Conservation (phyloP, 2,329 filamentous ascomycete genomes). For the Dactylellina parvicollis region DNA sequence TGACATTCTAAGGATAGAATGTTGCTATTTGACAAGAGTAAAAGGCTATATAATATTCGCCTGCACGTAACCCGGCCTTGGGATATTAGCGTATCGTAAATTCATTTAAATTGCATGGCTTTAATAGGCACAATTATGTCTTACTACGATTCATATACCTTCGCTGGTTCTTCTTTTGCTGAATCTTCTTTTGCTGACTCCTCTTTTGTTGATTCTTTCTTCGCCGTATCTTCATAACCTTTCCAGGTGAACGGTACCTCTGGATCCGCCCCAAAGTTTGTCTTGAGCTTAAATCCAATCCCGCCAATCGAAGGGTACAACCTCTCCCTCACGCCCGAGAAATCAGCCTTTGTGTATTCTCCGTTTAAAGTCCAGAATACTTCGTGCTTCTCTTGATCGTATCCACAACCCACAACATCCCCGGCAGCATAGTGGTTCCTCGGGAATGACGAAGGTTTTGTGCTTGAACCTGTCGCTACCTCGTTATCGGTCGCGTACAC, state of each 20-base stretch:
- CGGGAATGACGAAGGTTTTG: background rate
- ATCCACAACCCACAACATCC: constrained; percentile 35
- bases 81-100: too few species aligned
- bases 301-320: constrained; percentile 28
- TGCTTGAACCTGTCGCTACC: background rate
- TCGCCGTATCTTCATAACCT: background rate
- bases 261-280: constrained; percentile 29
- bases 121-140: too few species aligned
- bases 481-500: background rate
- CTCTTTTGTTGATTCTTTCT: too few species aligned
- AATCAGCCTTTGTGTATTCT: background rate
- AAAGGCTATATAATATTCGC: too few species aligned
- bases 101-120: too few species aligned
- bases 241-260: constrained; percentile 15
- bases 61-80: too few species aligned
- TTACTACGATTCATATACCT: constrained; percentile 1
- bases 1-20: too few species aligned
- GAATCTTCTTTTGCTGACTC: too few species aligned
- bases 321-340: constrained; percentile 10
- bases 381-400: constrained; percentile 15
- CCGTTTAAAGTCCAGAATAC: constrained; percentile 40
- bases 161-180: background rate
- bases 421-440: background rate
- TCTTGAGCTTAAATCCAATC: background rate
- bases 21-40: too few species aligned